Evolutionary conservation across 1,139 yeast genomes (phyloP).

Genomic region (Groenewaldozyma sp.): DNA sequence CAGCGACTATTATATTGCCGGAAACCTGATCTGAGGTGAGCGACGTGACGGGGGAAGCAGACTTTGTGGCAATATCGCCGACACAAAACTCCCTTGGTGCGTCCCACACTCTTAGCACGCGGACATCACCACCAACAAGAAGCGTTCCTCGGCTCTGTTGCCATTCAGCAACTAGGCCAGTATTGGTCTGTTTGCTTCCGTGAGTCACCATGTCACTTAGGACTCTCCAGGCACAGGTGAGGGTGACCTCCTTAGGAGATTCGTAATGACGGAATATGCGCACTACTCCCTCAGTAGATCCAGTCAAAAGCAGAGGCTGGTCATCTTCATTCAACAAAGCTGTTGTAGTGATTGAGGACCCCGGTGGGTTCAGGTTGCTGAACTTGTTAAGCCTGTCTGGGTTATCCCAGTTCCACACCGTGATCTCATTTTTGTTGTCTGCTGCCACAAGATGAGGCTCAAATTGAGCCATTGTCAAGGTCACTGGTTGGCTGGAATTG

Average conservation of each 20-base stretch:
- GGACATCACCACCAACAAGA: constrained; percentile 90
- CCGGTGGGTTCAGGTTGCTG: constrained; percentile 77
- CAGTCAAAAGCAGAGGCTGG: constrained; percentile 70
- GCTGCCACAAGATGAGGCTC: constrained; percentile 75
- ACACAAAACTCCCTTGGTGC: constrained; percentile 88
- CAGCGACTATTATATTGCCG: constrained; percentile 85
- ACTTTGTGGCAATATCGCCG: constrained; percentile 82
- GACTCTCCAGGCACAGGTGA: constrained; percentile 90
- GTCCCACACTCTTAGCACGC: constrained; percentile 89
- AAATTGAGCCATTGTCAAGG: constrained; percentile 78
- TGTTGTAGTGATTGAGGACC: constrained; percentile 80
- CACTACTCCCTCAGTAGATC: constrained; percentile 89
- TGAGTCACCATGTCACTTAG: constrained; percentile 61
- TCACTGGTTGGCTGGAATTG: constrained; percentile 70
- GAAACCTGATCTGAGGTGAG: constrained; percentile 93
- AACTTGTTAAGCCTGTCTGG: constrained; percentile 53
- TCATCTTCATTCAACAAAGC: constrained; percentile 90
- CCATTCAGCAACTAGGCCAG: constrained; percentile 90
- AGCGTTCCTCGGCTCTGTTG: constrained; percentile 91
- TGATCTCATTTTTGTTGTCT: constrained; percentile 75
- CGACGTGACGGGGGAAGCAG: constrained; percentile 81
- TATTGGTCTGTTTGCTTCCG: constrained; percentile 40
- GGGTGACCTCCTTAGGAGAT: constrained; percentile 43
- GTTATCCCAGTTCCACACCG: constrained; percentile 84
- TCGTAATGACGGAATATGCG: constrained; percentile 77